phyloP scores from a whole-genome alignment of 179 eudicot species.

The Corrigiola litoralis region DNA sequence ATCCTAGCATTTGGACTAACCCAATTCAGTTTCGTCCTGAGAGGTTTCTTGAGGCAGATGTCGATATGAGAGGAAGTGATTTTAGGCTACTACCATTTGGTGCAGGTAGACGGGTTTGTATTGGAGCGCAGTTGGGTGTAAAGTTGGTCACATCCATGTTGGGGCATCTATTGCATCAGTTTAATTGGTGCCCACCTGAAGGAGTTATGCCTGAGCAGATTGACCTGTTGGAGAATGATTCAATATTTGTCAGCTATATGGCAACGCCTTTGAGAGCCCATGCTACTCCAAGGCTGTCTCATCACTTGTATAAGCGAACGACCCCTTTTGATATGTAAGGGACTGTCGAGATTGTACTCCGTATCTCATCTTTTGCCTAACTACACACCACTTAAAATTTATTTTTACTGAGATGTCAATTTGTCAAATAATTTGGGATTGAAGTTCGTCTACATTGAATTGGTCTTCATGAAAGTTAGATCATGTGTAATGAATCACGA shows the following conservation, averaged over 20 bases:
- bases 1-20: constrained; percentile 20
- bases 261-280: constrained; percentile 6
- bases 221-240: constrained; percentile 21
- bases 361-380: too few relatives aligned
- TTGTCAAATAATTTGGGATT: too few relatives aligned
- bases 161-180: constrained; percentile 28
- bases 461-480: too few relatives aligned
- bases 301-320: constrained; percentile 8
- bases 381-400: too few relatives aligned
- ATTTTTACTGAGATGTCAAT: too few relatives aligned
- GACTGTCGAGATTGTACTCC: too few relatives aligned
- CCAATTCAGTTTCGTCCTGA: constrained; percentile 32
- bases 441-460: too few relatives aligned
- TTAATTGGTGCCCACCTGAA: constrained; percentile 16
- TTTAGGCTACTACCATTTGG: constrained; percentile 26
- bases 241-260: constrained; percentile 26
- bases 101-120: constrained; percentile 25
- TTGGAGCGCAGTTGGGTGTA: constrained; percentile 19
- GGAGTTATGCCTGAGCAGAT: constrained; percentile 18
- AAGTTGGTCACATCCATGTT: constrained; percentile 31
- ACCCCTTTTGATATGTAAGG: too few relatives aligned
- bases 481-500: too few relatives aligned
- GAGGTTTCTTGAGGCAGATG: constrained; percentile 21
- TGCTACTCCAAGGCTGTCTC: constrained; percentile 12
- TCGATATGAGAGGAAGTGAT: constrained; percentile 31